phyloP scores from a whole-genome alignment of 2,329 filamentous ascomycete genomes.

The Curvularia lunata region DNA sequence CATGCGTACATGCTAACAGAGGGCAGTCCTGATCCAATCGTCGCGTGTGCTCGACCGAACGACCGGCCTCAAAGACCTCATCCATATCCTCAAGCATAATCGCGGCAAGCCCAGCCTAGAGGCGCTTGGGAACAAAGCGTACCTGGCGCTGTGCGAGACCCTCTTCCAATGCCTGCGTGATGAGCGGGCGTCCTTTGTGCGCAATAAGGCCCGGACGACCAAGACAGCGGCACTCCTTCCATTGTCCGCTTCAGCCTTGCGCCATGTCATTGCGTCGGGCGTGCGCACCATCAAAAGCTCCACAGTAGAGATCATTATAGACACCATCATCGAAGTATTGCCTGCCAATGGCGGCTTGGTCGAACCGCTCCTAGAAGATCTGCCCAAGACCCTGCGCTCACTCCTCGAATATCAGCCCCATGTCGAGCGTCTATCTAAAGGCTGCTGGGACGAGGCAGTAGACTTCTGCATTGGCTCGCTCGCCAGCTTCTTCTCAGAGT shows the following conservation, averaged over 20 bases:
- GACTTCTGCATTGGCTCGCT: conserved; percentile 75
- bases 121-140: conserved; percentile 74
- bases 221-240: conserved; percentile 61
- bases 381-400: conserved; percentile 75
- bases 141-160: conserved; percentile 79
- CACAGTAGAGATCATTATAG: conserved; percentile 77
- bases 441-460: conserved; percentile 72
- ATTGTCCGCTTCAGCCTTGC: conserved; percentile 73
- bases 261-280: conserved; percentile 73
- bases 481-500: conserved; percentile 31
- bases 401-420: conserved; percentile 77
- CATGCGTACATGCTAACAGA: conserved; percentile 16
- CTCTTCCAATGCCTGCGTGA: conserved; percentile 72
- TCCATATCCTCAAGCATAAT: conserved; percentile 62
- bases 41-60: conserved; percentile 52
- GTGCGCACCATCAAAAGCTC: conserved; percentile 72
- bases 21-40: conserved; percentile 39
- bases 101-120: conserved; percentile 52
- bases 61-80: conserved; percentile 61
- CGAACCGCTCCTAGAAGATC: conserved; percentile 74
- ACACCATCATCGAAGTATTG: conserved; percentile 80
- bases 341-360: conserved; percentile 69
- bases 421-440: conserved; percentile 75
- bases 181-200: conserved; percentile 70
- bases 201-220: conserved; percentile 53